These are phyloP conservation scores for Dryadomyces quercus-mongolicae DNA, from an alignment of 2,329 filamentous ascomycete species.

Conservation along the genomic window DNA sequence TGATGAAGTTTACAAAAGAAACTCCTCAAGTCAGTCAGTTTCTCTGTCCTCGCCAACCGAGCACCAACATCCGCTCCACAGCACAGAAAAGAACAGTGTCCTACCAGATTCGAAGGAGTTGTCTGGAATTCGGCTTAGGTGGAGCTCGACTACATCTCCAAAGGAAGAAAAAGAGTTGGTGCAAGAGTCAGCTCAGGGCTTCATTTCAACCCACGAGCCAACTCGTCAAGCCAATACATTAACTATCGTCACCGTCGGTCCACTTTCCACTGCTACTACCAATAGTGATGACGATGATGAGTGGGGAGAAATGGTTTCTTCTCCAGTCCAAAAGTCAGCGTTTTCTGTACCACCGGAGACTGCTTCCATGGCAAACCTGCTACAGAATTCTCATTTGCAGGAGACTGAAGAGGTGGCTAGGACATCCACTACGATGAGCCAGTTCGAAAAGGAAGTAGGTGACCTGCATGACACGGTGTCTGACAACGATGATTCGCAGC, in stretches of 20 bases:
- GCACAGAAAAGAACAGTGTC: too few relatives aligned
- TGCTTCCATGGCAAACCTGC: neutral
- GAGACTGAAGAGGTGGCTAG: neutral
- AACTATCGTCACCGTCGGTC: too few relatives aligned
- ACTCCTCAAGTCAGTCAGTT: conserved; percentile 6
- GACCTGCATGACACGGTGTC: too few relatives aligned
- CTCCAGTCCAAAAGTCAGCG: conserved; percentile 14
- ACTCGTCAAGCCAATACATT: neutral
- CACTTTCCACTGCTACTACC: neutral
- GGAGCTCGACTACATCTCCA: too few relatives aligned
- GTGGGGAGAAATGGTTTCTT: conserved; percentile 50
- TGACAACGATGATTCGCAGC: too few relatives aligned
- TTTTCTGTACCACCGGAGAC: neutral
- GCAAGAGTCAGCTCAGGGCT: too few relatives aligned
- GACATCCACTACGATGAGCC: neutral
- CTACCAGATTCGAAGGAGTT: too few relatives aligned
- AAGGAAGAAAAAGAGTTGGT: too few relatives aligned
- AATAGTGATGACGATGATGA: conserved; percentile 38
- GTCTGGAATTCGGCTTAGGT: too few relatives aligned
- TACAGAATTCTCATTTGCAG: neutral
- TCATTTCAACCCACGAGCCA: too few relatives aligned
- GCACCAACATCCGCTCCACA: too few relatives aligned
- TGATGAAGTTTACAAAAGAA: conserved; percentile 29
- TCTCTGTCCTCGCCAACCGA: neutral
- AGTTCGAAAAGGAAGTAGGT: too few relatives aligned